Evolutionary conservation across 306 rosid genomes (phyloP), one percentile per base, ranked within the genome.

Genomic region (Castanopsis chinensis): DNA sequence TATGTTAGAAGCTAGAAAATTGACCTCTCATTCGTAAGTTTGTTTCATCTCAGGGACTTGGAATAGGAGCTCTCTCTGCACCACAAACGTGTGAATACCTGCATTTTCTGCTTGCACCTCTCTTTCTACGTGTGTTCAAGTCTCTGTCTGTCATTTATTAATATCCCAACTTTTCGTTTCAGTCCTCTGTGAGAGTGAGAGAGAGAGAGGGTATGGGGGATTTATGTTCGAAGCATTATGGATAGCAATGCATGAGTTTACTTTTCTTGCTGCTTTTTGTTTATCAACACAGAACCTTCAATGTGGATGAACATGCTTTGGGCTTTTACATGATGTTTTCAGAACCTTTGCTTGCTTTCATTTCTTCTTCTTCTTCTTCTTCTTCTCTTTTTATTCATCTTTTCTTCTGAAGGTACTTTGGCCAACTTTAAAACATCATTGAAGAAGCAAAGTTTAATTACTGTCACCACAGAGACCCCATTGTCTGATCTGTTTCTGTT

Each of bases 81-180:
- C 63, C 71, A 30, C 83, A 75, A 85, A 76, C 75, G 78, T 64
- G 84, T 69, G 57, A 25, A 55, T 58, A 80, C 76, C 85, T 88
- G 86, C 86, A 85, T 78, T 89, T 85, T 77, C 85, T 60, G 83
- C 81, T 80, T 70, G 49, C 21, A 37, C 55, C 19, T 60, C 59
- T 74, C 37, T 59, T 43, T 75, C 53, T 61, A 79, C 74, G 79
- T 65, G 74, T 79, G 13, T n/a, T 52, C 10, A 45, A 74, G 79
- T 65, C 57, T 67, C 72, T 76, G 61, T 54, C 78, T 49, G 54
- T 80, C 77, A 30, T 71, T 85, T 75, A 49, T 10, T 49, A 55
- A 75, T 75, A 75, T 81, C 79, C 72, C 76, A 58, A 49, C 73
- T 58, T 84, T 77, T 85, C 77, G 72, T 84, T 75, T 72, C 60